Evolutionary conservation across 495 filamentous ascomycete species (phyloP), one percentile per base, ranked within the genome.

Genomic region (Polyplosphaeria fusca): DNA sequence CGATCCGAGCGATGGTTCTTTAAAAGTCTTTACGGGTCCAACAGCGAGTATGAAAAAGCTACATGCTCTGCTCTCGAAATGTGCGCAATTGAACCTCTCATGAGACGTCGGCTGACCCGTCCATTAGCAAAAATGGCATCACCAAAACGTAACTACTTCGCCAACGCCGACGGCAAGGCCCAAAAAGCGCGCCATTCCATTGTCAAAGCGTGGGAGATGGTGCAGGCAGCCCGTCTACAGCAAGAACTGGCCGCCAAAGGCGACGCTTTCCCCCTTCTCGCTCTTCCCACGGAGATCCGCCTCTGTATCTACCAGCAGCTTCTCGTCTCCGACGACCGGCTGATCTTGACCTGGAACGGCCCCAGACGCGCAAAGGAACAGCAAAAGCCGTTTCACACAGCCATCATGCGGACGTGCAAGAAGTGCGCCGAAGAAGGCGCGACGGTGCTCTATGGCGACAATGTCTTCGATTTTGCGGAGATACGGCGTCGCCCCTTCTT

Each of bases 401-500:
- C 9, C 1, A 55, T 61, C 19, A 20, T 61, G 45, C 12, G 27
- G 35, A 49, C 44, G 3, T 49, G 30, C 20, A 55, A 49, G 37
- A 23, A 37, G 25, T 49, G 48, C 27, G 1, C 5, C 7, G 19
- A 45, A 13, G 58, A 61, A 24, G 58, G 50, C 4, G 1, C 35
- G 32, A 22, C 1, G 18, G 44, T 55, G 16, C 39, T 61, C 3
- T 61, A 61, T 25, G 58, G 58, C n/a, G 32, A 55, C 5, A 61
- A 61, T 19, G 16, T 61, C 5, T 61, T 61, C 41, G 58, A 61
- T 26, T 55, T 61, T 23, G 58, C 47, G 27, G 56, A 60, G 22
- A 52, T 60, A 0, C 25, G 41, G 12, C 35, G 27, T 22, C 47
- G 48, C 40, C 48, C 48, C 16, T 19, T 14, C 20, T 38, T 55